Conservation (phyloP, 257 asterid species). For the Scutellaria minor region DNA sequence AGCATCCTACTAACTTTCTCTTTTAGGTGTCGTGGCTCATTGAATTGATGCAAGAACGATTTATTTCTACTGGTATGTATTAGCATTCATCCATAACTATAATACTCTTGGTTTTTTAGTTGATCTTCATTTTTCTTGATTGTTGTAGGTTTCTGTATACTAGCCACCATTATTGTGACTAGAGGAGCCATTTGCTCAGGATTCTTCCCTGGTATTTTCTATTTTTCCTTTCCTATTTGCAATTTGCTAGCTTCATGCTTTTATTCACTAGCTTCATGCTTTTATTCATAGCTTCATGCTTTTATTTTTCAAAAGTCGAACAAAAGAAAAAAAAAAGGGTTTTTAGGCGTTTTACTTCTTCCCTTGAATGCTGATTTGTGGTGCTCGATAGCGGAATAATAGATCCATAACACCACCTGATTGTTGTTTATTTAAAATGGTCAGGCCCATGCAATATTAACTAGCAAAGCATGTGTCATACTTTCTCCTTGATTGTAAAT, state of each 20-base stretch:
- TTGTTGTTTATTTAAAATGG: conserved; percentile 7
- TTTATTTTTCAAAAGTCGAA: not conserved
- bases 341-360: conserved; percentile 23
- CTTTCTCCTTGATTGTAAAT: conserved; percentile 6
- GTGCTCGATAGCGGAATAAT: conserved; percentile 7
- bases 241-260: conserved; percentile 24
- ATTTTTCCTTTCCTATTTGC: conserved; percentile 4
- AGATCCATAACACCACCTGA: not conserved
- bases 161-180: conserved; percentile 23
- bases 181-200: conserved; percentile 30
- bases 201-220: conserved; percentile 40
- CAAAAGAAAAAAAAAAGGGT: conserved; percentile 30
- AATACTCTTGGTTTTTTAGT: conserved; percentile 9
- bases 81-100: conserved; percentile 11
- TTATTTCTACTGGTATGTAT: conserved; percentile 43
- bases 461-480: not conserved
- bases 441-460: conserved; percentile 10
- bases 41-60: conserved; percentile 64
- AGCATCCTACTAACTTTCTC: conserved; percentile 31
- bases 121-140: conserved; percentile 23
- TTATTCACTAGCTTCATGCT: not conserved
- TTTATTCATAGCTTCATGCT: conserved; percentile 30
- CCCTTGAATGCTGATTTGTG: conserved; percentile 13
- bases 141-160: conserved; percentile 33
- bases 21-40: conserved; percentile 95